Evolutionary conservation across 1,284 basidiomycete genomes (phyloP).

Genomic region (Cutaneotrichosporon arboriforme): DNA sequence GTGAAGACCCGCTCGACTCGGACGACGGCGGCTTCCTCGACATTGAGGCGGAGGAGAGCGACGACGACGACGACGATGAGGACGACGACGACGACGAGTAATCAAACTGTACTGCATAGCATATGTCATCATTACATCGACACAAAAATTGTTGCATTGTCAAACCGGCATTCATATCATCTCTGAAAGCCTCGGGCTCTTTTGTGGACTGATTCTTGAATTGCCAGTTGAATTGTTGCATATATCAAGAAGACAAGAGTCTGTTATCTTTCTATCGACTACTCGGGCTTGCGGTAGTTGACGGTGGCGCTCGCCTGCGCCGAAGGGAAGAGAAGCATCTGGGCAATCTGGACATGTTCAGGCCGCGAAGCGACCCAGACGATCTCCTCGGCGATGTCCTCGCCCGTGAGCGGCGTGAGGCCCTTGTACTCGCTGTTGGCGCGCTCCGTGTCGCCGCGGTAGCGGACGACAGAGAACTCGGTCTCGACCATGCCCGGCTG

Average conservation of each 20-base stretch:
- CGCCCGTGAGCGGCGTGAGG: conserved; percentile 55
- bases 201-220: too few relatives aligned
- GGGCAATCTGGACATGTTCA: conserved; percentile 17
- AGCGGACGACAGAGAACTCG: conserved; percentile 77
- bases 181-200: too few relatives aligned
- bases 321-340: conserved; percentile 37
- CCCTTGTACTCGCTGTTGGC: conserved; percentile 89
- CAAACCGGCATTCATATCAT: too few relatives aligned
- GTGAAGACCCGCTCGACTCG: conserved; percentile 50
- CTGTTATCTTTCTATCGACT: background rate
- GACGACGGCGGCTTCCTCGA: conserved; percentile 61
- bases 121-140: conserved; percentile 5
- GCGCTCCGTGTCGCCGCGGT: conserved; percentile 69
- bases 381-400: conserved; percentile 93
- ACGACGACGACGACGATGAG: conserved; percentile 56
- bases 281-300: conserved; percentile 24
- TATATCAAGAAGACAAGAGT: too few relatives aligned
- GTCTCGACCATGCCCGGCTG: conserved; percentile 58
- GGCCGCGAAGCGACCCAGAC: conserved; percentile 56
- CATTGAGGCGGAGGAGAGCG: conserved; percentile 55
- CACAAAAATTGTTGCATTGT: too few relatives aligned
- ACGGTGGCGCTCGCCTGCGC: conserved; percentile 39
- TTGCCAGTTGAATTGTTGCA: too few relatives aligned
- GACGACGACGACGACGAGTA: conserved; percentile 51
- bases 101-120: conserved; percentile 4